A percentile compares a stretch with the other conserved stretches of the same genome.
Evolutionary conservation across 2,329 filamentous ascomycete genomes (phyloP).

Genomic region (Simplicillium sp.): DNA sequence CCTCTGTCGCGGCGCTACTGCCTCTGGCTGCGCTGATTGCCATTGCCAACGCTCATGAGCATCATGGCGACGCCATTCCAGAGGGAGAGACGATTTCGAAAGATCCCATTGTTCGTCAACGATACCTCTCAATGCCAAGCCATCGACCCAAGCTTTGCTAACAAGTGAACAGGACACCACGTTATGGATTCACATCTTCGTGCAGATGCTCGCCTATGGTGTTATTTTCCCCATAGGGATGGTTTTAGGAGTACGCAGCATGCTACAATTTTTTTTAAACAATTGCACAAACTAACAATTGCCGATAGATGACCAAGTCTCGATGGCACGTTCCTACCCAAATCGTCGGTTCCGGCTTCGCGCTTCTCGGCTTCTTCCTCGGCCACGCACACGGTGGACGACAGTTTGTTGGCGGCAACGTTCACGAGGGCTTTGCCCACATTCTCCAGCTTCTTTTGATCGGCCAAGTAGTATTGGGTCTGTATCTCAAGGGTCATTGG

Average conservation of each 20-base stretch:
- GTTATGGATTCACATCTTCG: slow-evolving; percentile 88
- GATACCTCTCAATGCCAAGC: not conserved
- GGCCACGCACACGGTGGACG: slow-evolving; percentile 86
- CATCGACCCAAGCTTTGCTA: slow-evolving; percentile 14
- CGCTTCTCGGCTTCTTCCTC: slow-evolving; percentile 78
- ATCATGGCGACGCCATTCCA: slow-evolving; percentile 45
- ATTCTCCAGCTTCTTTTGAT: slow-evolving; percentile 72
- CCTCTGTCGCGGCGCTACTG: not conserved
- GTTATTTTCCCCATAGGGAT: slow-evolving; percentile 90
- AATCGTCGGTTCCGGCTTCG: slow-evolving; percentile 61
- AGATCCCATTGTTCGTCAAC: slow-evolving; percentile 58
- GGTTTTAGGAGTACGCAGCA: slow-evolving; percentile 66
- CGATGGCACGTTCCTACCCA: slow-evolving; percentile 93
- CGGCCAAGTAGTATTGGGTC: slow-evolving; percentile 67
- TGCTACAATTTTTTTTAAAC: not conserved
- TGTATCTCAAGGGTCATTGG: slow-evolving; percentile 84
- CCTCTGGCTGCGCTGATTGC: slow-evolving; percentile 8
- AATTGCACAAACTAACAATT: slow-evolving; percentile 4
- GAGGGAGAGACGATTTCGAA: slow-evolving; percentile 60
- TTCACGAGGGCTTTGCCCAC: slow-evolving; percentile 73
- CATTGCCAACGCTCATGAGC: slow-evolving; percentile 33
- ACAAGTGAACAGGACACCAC: slow-evolving; percentile 55
- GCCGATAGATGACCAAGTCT: slow-evolving; percentile 66
- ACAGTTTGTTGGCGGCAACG: slow-evolving; percentile 66
- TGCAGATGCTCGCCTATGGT: slow-evolving; percentile 82